Conservation (phyloP, 2,329 filamentous ascomycete genomes). For the Daldinia sp. region DNA sequence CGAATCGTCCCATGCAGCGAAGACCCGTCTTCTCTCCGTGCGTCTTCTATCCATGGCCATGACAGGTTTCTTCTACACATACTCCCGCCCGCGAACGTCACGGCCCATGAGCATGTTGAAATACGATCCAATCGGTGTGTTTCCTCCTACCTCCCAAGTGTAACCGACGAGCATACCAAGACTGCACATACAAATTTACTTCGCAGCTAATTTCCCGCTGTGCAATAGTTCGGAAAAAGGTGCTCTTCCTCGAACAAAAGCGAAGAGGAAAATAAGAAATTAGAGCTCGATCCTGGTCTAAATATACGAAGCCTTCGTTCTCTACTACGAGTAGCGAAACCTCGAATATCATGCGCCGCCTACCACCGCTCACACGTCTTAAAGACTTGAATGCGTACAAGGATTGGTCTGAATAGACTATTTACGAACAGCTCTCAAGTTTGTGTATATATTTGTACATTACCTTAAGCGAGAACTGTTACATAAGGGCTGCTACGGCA, state of each 20-base stretch:
- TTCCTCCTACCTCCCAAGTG: too few species aligned
- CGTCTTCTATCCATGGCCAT: conserved; percentile 98
- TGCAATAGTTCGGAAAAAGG: conserved; percentile 83
- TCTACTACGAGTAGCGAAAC: not conserved
- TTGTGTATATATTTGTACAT: conserved; percentile 29
- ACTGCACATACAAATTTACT: not conserved
- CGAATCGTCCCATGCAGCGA: conserved; percentile 61
- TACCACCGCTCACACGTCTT: not conserved
- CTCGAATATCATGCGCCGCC: not conserved
- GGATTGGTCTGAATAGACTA: not conserved
- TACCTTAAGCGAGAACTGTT: conserved; percentile 12
- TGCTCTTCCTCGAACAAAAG: conserved; percentile 94
- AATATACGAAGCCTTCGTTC: not conserved
- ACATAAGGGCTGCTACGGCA: not conserved
- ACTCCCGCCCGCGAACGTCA: conserved; percentile 81
- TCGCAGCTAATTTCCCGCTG: not conserved
- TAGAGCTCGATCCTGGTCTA: conserved; percentile 3
- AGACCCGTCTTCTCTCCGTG: conserved; percentile 91
- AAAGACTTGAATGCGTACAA: not conserved
- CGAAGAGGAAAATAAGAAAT: conserved; percentile 73
- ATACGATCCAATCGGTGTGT: conserved; percentile 93
- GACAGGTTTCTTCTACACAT: conserved; percentile 96
- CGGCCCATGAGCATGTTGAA: conserved; percentile 96
- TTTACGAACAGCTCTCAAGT: not conserved
- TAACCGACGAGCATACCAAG: too few species aligned